Evolutionary conservation across 495 filamentous ascomycete species (phyloP).

Genomic region (Recurvomyces mirabilis): DNA sequence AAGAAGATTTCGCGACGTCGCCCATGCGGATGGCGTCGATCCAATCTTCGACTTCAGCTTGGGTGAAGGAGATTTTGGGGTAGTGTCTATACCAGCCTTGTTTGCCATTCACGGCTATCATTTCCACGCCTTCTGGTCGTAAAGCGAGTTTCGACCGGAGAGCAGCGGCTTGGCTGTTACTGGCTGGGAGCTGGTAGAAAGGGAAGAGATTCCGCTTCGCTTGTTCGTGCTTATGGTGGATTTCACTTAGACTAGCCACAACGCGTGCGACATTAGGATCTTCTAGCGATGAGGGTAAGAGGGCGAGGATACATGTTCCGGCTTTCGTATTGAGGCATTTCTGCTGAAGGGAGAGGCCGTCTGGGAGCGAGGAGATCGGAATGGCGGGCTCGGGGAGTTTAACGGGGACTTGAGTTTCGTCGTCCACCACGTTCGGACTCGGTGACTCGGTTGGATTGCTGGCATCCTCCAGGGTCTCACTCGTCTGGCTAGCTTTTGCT

Average conservation of each 20-base stretch:
- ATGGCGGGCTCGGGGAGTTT: conserved; percentile 41
- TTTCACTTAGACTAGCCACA: conserved; percentile 55
- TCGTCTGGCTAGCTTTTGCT: conserved; percentile 29
- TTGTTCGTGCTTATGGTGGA: conserved; percentile 60
- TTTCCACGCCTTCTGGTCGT: conserved; percentile 35
- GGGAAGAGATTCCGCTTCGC: conserved; percentile 63
- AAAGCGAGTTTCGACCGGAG: conserved; percentile 55
- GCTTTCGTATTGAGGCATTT: conserved; percentile 67
- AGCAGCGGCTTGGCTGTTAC: conserved; percentile 44
- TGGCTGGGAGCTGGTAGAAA: conserved; percentile 60
- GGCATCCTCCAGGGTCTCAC: conserved; percentile 34
- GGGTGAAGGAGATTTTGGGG: conserved; percentile 41
- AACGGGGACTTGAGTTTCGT: conserved; percentile 39
- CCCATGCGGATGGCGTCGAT: conserved; percentile 79
- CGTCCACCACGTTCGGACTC: conserved; percentile 31
- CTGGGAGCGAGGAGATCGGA: conserved; percentile 42
- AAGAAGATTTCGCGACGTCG: conserved; percentile 67
- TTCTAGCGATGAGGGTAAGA: conserved; percentile 44
- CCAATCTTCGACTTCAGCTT: conserved; percentile 63
- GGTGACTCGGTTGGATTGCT: conserved; percentile 39
- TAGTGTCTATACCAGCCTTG: conserved; percentile 77
- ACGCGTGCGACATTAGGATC: conserved; percentile 30
- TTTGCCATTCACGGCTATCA: conserved; percentile 75
- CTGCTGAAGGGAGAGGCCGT: conserved; percentile 48
- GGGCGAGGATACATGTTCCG: conserved; percentile 72